Evolutionary conservation across 2,329 filamentous ascomycete species (phyloP).

Genomic region (Atkinsonella hypoxylon): DNA sequence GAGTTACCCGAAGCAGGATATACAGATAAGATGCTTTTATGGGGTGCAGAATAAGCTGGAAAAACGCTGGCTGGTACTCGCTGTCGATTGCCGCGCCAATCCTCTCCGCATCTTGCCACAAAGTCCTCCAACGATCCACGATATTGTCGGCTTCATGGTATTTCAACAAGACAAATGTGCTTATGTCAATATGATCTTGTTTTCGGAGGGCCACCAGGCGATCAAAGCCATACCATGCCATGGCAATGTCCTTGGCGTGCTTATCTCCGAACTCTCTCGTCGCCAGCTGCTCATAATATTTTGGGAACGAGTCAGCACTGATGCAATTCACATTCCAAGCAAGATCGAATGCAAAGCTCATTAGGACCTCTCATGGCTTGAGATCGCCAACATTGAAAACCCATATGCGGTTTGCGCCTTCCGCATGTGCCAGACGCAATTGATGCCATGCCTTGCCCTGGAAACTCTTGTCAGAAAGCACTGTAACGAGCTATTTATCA

Average conservation of each 20-base stretch:
- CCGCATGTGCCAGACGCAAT: constrained; percentile 39
- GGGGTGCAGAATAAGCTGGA: constrained; percentile 49
- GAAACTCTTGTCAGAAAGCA: neutral
- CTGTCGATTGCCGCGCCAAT: constrained; percentile 31
- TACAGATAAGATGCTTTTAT: constrained; percentile 45
- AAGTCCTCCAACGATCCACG: constrained; percentile 37
- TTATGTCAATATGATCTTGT: constrained; percentile 46
- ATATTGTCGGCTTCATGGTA: constrained; percentile 47
- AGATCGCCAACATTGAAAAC: constrained; percentile 52
- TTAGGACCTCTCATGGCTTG: constrained; percentile 44
- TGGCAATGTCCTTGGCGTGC: constrained; percentile 32
- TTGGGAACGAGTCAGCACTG: constrained; percentile 23
- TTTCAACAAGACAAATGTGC: constrained; percentile 44
- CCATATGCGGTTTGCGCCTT: constrained; percentile 42
- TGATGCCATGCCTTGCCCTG: constrained; percentile 34
- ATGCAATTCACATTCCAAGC: constrained; percentile 42
- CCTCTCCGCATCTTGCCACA: constrained; percentile 31
- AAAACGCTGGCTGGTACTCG: constrained; percentile 39
- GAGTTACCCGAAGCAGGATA: constrained; percentile 33
- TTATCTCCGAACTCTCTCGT: constrained; percentile 37
- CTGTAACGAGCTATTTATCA: neutral
- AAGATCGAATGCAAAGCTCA: constrained; percentile 42
- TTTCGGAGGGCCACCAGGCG: constrained; percentile 38
- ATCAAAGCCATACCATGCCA: constrained; percentile 41
- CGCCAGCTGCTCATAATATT: constrained; percentile 35